Conservation (phyloP, 345 rosid genomes). For the Angophora floribunda region DNA sequence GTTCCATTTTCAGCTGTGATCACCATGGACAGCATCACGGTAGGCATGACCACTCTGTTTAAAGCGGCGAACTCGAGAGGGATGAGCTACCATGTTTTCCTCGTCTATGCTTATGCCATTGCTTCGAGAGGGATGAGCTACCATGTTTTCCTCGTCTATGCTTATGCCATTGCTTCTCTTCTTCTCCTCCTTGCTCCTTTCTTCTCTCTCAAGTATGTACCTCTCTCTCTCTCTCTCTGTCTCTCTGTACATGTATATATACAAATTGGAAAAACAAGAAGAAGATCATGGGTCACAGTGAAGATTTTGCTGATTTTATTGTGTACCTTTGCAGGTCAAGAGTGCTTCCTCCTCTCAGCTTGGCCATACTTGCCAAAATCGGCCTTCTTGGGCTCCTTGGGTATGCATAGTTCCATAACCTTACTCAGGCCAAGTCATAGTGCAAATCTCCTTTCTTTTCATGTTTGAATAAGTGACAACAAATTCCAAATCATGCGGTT, state of each 20-base stretch:
- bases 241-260: background rate
- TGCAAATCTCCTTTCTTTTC: background rate
- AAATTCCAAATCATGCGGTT: background rate
- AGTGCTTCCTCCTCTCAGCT: background rate
- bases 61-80: slow-evolving; percentile 9
- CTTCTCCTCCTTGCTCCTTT: slow-evolving; percentile 1
- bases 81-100: slow-evolving; percentile 5
- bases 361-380: background rate
- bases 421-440: background rate
- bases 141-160: slow-evolving; percentile 3
- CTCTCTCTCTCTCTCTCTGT: background rate
- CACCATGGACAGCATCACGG: background rate
- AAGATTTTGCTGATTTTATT: background rate
- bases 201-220: slow-evolving; percentile 1
- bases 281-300: background rate
- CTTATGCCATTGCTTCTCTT: background rate
- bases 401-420: background rate
- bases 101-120: slow-evolving; percentile 1
- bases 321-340: background rate
- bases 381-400: background rate
- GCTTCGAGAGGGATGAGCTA: slow-evolving; percentile 4
- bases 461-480: background rate
- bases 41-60: background rate
- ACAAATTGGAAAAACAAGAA: background rate
- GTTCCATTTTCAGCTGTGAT: background rate